Base-by-base conservation (phyloP, 2,329 filamentous ascomycete species). In the Diaporthe sp. region DNA sequence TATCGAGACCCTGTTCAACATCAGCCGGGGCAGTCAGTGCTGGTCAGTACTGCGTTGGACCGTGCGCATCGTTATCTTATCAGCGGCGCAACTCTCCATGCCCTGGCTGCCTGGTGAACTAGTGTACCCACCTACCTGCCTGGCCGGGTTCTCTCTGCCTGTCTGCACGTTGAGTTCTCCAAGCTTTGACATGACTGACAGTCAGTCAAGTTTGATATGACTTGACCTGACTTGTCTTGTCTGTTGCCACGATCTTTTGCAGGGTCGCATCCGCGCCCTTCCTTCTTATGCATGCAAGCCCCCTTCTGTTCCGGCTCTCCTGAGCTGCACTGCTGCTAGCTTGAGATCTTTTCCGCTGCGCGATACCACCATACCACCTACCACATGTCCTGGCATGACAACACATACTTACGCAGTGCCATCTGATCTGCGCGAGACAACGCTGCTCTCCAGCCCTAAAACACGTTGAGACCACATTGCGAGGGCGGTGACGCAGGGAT, bases 401-500 rank as follows among this genome's bases (percentile, higher is more conserved):
- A 30, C 61, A 44, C 58, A 61, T 39, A 15, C 19, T 25, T 30
- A 32, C 19, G 13, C 39, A 22, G 59, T 9, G 25, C 61, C 35
- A 51, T 50, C 55, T 61, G 56, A 61, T 61, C 55, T 59, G 37
- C 58, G 42, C 30, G 42, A 44, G 55, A 39, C 42, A 39, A 51
- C 53, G 27, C 51, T 39, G 51, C 32, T 51, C 55, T 37, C 44
- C 42, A 71, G 53, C 53, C 68, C 53, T 22, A 71, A 71, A 51
- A 47, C 55, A 51, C 35, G 39, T 71, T 39, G 47, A 44, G 69
- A 42, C 47, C 56, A 50, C 25, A 61, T 51, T 30, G 30, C 56
- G 58, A 51, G 47, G 58, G 69, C 55, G 69, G 44, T 42, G 55
- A 61, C 69, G 27, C 27, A 71, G 69, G 42, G 58, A 61, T 56